phyloP scores from a whole-genome alignment of 768 basidiomycete genomes.

The Wakefieldia striispora region DNA sequence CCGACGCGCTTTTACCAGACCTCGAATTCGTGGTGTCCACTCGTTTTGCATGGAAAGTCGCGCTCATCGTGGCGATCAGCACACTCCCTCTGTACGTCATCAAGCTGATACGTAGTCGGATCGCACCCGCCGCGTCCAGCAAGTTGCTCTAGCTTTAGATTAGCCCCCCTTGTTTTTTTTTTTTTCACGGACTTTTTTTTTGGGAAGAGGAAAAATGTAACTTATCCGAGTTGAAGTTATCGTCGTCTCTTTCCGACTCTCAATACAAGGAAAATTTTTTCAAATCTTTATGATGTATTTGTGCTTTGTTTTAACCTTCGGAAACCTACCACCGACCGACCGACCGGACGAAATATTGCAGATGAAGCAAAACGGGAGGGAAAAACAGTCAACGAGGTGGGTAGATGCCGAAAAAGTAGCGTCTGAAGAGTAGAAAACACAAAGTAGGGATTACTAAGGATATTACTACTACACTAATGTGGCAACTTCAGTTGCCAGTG shows the following conservation, averaged over 20 bases:
- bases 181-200: too few relatives aligned
- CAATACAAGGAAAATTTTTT: slow-evolving; percentile 9
- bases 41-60: slow-evolving; percentile 92
- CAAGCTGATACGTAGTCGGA: slow-evolving; percentile 79
- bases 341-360: slow-evolving; percentile 18
- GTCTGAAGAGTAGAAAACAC: slow-evolving; percentile 11
- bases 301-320: slow-evolving; percentile 28
- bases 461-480: slow-evolving; percentile 24
- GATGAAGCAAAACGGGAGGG: slow-evolving; percentile 22
- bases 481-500: slow-evolving; percentile 28
- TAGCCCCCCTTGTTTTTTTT: background rate
- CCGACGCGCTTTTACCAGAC: slow-evolving; percentile 61
- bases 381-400: background rate
- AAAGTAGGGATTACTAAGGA: slow-evolving; percentile 10
- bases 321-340: slow-evolving; percentile 14
- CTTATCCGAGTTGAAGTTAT: too few relatives aligned
- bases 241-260: background rate
- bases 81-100: slow-evolving; percentile 89
- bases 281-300: slow-evolving; percentile 40
- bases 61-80: slow-evolving; percentile 91
- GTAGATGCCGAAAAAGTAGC: slow-evolving; percentile 5
- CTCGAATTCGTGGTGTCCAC: slow-evolving; percentile 87
- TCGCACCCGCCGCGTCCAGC: slow-evolving; percentile 91
- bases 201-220: too few relatives aligned
- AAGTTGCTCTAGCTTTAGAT: slow-evolving; percentile 63